phyloP scores from a whole-genome alignment of 441 rosid genomes.

The Erodium texanum region DNA sequence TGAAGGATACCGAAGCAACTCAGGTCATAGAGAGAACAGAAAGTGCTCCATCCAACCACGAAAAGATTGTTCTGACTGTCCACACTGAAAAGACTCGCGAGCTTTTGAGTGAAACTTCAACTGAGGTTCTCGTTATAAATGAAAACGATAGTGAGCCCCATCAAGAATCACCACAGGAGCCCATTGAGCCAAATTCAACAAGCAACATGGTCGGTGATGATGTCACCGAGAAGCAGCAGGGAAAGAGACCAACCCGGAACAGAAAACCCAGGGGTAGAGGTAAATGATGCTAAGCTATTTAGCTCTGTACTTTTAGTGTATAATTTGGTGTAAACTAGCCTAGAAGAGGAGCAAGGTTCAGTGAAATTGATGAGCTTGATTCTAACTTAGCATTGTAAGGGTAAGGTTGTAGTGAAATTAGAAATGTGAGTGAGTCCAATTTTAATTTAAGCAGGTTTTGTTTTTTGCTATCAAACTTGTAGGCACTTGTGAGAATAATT shows the following conservation, averaged over 20 bases:
- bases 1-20: slow-evolving; percentile 36
- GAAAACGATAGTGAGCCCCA: slow-evolving; percentile 21
- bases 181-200: slow-evolving; percentile 22
- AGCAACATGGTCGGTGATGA: slow-evolving; percentile 20
- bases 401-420: too few species aligned
- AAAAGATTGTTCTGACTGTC: too few species aligned
- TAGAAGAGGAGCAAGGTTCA: slow-evolving; percentile 13
- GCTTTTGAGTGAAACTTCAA: slow-evolving; percentile 31
- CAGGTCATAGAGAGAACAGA: slow-evolving; percentile 26
- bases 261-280: slow-evolving; percentile 46
- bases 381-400: background rate
- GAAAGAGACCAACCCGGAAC: slow-evolving; percentile 30
- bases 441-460: too few species aligned
- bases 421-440: too few species aligned
- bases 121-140: slow-evolving; percentile 31
- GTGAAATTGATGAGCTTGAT: slow-evolving; percentile 3
- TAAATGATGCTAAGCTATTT: slow-evolving; percentile 19
- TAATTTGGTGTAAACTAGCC: slow-evolving; percentile 24
- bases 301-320: slow-evolving; percentile 18
- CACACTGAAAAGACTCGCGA: slow-evolving; percentile 20
- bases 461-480: too few species aligned
- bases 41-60: slow-evolving; percentile 22
- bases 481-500: too few species aligned
- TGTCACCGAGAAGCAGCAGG: slow-evolving; percentile 36
- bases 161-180: too few species aligned